Conservation (phyloP, 805 yeast genomes). For the Brettanomyces custersianus region DNA sequence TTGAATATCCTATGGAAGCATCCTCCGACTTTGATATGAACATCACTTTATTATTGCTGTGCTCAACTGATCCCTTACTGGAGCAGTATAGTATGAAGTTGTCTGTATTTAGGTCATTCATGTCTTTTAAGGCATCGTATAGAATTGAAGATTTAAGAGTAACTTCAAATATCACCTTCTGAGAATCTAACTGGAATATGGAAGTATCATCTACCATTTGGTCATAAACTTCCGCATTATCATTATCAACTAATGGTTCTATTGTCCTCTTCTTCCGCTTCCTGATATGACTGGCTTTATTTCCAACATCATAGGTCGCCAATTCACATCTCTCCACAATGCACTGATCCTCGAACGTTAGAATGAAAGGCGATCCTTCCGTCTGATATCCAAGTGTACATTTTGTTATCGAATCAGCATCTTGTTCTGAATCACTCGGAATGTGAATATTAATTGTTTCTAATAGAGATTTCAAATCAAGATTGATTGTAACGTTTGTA, state of each 20-base stretch:
- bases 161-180: slow-evolving; percentile 38
- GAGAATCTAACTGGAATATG: slow-evolving; percentile 28
- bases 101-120: slow-evolving; percentile 45
- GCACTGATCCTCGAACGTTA: slow-evolving; percentile 44
- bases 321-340: slow-evolving; percentile 52
- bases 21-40: slow-evolving; percentile 53
- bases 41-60: slow-evolving; percentile 31
- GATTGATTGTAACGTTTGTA: slow-evolving; percentile 24
- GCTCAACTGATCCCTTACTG: slow-evolving; percentile 1
- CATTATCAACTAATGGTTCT: slow-evolving; percentile 20
- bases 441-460: slow-evolving; percentile 40
- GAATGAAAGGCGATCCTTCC: slow-evolving; percentile 42
- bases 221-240: slow-evolving; percentile 15
- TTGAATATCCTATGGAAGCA: slow-evolving; percentile 58
- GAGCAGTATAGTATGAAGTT: slow-evolving; percentile 40
- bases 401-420: slow-evolving; percentile 23
- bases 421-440: slow-evolving; percentile 16
- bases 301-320: slow-evolving; percentile 29
- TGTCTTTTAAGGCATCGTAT: slow-evolving; percentile 45
- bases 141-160: slow-evolving; percentile 44
- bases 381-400: slow-evolving; percentile 44
- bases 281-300: neutral
- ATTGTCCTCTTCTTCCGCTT: neutral
- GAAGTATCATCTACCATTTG: slow-evolving; percentile 23
- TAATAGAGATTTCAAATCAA: slow-evolving; percentile 38